phyloP scores from a whole-genome alignment of 164 flowering plant genomes.

The Euptelea pleiosperma region DNA sequence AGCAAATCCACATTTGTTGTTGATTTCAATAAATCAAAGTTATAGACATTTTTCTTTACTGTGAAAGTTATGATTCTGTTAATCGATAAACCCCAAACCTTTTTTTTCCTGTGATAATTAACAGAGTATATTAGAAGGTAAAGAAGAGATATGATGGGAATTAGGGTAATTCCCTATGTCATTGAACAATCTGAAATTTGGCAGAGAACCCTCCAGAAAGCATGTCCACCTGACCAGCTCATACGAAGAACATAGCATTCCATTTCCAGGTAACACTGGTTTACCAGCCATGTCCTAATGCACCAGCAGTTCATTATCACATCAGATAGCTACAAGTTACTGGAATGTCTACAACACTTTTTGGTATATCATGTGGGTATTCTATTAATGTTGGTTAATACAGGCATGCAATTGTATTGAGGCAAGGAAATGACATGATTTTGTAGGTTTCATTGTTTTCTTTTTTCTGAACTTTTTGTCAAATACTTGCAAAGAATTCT shows the following conservation, averaged over 20 bases:
- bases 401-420: neutral
- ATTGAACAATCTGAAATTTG: neutral
- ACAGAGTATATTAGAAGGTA: no score
- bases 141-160: no score
- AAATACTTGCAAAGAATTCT: neutral
- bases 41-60: no score
- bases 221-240: no score
- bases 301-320: neutral
- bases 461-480: neutral
- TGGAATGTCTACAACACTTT: neutral
- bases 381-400: neutral
- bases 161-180: no score
- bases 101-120: no score
- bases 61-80: no score
- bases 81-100: no score
- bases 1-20: neutral
- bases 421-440: neutral
- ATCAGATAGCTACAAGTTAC: neutral
- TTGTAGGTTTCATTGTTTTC: no score
- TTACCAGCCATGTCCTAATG: no score
- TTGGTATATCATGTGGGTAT: neutral
- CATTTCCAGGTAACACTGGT: conserved; percentile 1
- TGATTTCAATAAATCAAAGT: no score
- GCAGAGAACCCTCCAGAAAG: neutral
- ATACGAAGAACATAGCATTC: neutral